Percentiles rank a stretch among this genome's conserved stretches.
Evolutionary conservation across 73 alveolate species (phyloP).

Genomic region (Halteria grandinella): DNA sequence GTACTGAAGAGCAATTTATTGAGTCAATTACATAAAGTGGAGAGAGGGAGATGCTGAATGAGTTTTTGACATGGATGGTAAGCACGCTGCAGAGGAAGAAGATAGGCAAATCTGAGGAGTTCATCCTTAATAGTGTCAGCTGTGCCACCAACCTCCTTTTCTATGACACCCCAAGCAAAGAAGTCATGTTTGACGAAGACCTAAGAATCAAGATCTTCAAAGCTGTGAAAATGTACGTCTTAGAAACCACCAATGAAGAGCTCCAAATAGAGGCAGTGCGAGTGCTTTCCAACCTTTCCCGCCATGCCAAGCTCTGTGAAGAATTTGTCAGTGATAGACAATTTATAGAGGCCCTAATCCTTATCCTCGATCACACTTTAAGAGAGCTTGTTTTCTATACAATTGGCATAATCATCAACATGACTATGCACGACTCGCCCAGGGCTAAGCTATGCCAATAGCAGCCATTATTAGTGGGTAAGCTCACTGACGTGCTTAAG

Average conservation of each 20-base stretch:
- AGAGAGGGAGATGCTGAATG: constrained; percentile 29
- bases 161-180: constrained; percentile 68
- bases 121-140: constrained; percentile 72
- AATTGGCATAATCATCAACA: constrained; percentile 58
- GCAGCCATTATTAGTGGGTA: constrained; percentile 17
- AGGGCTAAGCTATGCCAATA: constrained; percentile 32
- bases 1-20: constrained; percentile 62
- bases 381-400: constrained; percentile 54
- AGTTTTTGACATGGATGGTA: constrained; percentile 47
- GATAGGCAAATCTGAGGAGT: constrained; percentile 69
- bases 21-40: constrained; percentile 5
- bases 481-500: constrained; percentile 39
- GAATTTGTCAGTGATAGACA: constrained; percentile 38
- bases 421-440: constrained; percentile 30
- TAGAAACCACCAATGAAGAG: constrained; percentile 52
- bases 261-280: constrained; percentile 57
- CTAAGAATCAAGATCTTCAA: constrained; percentile 26
- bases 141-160: constrained; percentile 75
- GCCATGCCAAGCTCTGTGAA: constrained; percentile 35
- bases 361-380: constrained; percentile 44
- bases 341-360: constrained; percentile 39
- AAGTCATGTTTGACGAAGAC: constrained; percentile 38
- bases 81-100: constrained; percentile 56
- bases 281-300: constrained; percentile 51
- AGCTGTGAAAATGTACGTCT: constrained; percentile 3